phyloP scores from a whole-genome alignment of 192 early-diverging fungal species.

The Backusella morwellensis region DNA sequence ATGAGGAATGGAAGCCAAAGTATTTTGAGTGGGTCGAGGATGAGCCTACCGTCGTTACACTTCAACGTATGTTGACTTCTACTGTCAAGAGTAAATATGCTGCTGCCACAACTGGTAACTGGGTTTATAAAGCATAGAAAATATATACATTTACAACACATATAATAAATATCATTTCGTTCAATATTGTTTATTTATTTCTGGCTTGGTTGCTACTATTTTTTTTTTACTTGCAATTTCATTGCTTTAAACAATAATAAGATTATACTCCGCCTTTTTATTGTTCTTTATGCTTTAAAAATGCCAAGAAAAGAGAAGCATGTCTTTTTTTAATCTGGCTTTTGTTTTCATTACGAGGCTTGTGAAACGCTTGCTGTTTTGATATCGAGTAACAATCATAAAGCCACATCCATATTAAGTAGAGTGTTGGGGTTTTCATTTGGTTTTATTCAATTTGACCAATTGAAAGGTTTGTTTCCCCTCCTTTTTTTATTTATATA shows the following conservation, averaged over 20 bases:
- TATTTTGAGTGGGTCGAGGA: slow-evolving; percentile 32
- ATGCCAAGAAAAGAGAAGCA: background rate
- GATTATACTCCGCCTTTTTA: background rate
- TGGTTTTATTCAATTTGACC: too few relatives aligned
- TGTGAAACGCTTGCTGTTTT: background rate
- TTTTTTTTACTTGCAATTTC: too few relatives aligned
- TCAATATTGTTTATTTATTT: background rate
- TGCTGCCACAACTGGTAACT: slow-evolving; percentile 26
- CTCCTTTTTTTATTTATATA: too few relatives aligned
- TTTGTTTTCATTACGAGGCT: background rate
- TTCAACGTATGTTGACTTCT: slow-evolving; percentile 31
- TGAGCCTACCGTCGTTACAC: slow-evolving; percentile 16
- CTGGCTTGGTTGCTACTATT: background rate
- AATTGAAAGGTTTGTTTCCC: too few relatives aligned
- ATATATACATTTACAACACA: background rate
- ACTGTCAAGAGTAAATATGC: slow-evolving; percentile 25
- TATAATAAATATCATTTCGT: background rate
- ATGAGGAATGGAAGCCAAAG: slow-evolving; percentile 25
- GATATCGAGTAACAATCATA: background rate
- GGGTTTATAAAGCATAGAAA: slow-evolving; percentile 18
- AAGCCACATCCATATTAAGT: background rate
- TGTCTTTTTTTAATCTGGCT: background rate
- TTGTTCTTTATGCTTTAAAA: background rate
- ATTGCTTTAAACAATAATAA: background rate
- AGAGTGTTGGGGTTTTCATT: background rate